Conservation (phyloP, 352 stramenopile genomes). For the Sclerospora graminicola region DNA sequence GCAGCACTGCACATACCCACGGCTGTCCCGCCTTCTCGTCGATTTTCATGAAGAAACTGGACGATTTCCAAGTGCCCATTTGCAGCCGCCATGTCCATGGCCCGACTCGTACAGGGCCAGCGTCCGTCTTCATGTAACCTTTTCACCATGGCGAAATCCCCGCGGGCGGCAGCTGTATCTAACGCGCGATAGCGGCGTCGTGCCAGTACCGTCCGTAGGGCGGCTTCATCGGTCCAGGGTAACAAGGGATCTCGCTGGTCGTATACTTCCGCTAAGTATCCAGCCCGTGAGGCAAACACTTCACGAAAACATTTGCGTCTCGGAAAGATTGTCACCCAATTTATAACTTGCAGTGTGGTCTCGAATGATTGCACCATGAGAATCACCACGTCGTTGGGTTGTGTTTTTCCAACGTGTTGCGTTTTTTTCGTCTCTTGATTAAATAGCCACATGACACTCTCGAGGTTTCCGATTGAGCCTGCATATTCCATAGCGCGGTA, state of each 20-base stretch:
- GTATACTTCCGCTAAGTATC: conserved; percentile 18
- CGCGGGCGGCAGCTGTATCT: conserved; percentile 19
- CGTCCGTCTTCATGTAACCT: conserved; percentile 19
- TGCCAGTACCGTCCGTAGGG: conserved; percentile 5
- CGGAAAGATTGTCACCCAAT: conserved; percentile 28
- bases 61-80: conserved; percentile 30
- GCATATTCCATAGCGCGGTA: conserved; percentile 36
- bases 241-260: conserved; percentile 26
- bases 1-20: conserved; percentile 28
- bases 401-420: not conserved
- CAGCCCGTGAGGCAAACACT: conserved; percentile 21
- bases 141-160: conserved; percentile 26
- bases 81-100: conserved; percentile 29
- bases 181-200: conserved; percentile 17
- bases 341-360: conserved; percentile 18
- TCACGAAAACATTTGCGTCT: conserved; percentile 20
- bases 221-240: conserved; percentile 9
- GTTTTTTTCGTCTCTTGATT: conserved; percentile 3
- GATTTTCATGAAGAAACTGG: conserved; percentile 28
- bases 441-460: conserved; percentile 30
- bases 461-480: conserved; percentile 14
- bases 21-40: conserved; percentile 27
- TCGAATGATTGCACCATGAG: conserved; percentile 24
- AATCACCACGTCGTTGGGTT: conserved; percentile 5
- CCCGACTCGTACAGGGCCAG: conserved; percentile 27